Base-by-base conservation (phyloP, 2,329 filamentous ascomycete species). In the Diplodia corticola region DNA sequence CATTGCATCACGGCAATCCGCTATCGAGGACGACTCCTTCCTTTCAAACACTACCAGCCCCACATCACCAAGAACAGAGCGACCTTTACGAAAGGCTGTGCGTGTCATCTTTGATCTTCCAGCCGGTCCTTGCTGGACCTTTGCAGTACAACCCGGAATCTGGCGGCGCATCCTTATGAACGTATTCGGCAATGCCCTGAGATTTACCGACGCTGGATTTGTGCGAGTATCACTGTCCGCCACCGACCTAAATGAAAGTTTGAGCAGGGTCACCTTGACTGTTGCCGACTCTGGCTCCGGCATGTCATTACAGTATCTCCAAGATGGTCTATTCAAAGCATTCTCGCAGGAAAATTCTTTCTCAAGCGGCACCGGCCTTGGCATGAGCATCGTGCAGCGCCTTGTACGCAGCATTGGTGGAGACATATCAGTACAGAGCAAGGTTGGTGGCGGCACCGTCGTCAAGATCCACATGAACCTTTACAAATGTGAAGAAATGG, bases 161-260 rank as follows among this genome's bases (percentile, higher is more conserved):
- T 75, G 66, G 50, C 49, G 80, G 12, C 79, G 85, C 4, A 83
- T 88, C 54, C 80, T 88, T 53, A 87, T 88, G 85, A 88, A 89
- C 66, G 70, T 89, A 0, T 84, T 88, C 50, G 85, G 85, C 9
- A 89, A 89, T 70, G 82, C 87, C 0, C 78, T 88, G 70, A 89
- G 88, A 71, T 89, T 88, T 67, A 89, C 86, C 0, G 15, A 37
- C 10, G 2, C 17, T 7, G 61, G 61, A 3, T 54, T 48, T n/a
- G 24, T 64, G n/a, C 30, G n/a, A 2, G 28, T 53, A 17, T 40
- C 61, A 4, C 24, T 64, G 2, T 17, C 15, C 5, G 37, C 48
- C 1, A 17, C 9, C 17, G 61, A 64, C n/a, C 17, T 44, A 1
- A 37, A 30, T 1, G 46, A 51, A 1, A 7, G 6, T 15, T 2